Evolutionary conservation across 257 asterid genomes (phyloP).

Genomic region (Petunia secreta): DNA sequence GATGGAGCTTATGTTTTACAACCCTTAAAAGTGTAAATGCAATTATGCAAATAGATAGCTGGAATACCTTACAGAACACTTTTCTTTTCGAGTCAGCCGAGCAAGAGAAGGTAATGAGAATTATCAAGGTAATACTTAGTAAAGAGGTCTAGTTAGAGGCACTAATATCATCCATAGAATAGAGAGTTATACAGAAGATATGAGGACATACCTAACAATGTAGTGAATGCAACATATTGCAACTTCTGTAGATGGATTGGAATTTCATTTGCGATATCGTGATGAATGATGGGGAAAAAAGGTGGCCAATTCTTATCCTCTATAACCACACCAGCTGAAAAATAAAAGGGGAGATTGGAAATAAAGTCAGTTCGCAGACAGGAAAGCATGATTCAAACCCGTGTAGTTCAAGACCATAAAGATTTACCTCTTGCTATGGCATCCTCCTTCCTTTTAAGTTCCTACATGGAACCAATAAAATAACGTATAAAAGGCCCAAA

Average conservation of each 20-base stretch:
- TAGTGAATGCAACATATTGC: slow-evolving; percentile 91
- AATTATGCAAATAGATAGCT: slow-evolving; percentile 2
- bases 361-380: background rate
- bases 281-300: slow-evolving; percentile 81
- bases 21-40: background rate
- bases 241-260: slow-evolving; percentile 86
- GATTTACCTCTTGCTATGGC: slow-evolving; percentile 58
- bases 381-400: background rate
- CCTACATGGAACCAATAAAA: slow-evolving; percentile 54
- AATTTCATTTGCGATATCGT: slow-evolving; percentile 84
- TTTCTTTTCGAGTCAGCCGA: background rate
- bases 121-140: background rate
- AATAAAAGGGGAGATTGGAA: slow-evolving; percentile 11
- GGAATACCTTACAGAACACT: background rate
- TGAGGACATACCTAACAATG: slow-evolving; percentile 67
- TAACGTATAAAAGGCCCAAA: background rate
- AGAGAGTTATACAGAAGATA: slow-evolving; percentile 1
- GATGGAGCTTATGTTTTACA: background rate
- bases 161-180: background rate
- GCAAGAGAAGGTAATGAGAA: background rate
- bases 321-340: slow-evolving; percentile 81
- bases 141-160: background rate
- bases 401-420: slow-evolving; percentile 18
- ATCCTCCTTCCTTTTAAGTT: slow-evolving; percentile 82
- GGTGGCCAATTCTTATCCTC: slow-evolving; percentile 96